A percentile compares a stretch with the other conserved stretches of the same genome.
phyloP scores from a whole-genome alignment of 169 alveolate genomes.

The Toxoplasma gondii region DNA sequence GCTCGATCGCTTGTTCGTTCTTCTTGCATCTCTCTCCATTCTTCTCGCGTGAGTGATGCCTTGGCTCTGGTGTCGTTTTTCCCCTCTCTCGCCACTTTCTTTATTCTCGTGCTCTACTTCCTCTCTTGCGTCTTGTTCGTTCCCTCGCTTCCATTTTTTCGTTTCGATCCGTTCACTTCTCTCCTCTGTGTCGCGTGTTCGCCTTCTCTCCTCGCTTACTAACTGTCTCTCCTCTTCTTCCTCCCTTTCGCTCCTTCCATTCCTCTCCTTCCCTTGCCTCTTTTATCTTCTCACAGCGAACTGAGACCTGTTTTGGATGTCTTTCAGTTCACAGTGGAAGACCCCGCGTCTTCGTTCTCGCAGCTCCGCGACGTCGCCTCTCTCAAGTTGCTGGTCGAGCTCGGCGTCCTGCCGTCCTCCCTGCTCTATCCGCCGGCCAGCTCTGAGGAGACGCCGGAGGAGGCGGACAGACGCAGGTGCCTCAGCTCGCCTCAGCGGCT shows the following conservation, averaged over 20 bases:
- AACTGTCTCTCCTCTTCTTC: neutral
- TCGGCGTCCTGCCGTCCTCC: neutral
- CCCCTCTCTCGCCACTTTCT: no score
- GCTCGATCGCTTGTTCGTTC: no score
- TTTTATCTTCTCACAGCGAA: neutral
- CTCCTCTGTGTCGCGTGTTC: neutral
- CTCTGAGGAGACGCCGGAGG: neutral
- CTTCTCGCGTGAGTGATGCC: no score
- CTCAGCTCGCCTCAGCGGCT: neutral
- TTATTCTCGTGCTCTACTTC: no score
- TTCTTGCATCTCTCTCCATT: no score
- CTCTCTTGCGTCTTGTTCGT: no score
- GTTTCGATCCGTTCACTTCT: neutral
- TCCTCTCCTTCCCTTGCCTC: neutral
- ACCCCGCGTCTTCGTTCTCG: slow-evolving; percentile 44
- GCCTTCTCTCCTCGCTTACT: neutral
- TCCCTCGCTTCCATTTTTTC: neutral
- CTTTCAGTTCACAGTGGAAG: slow-evolving; percentile 48
- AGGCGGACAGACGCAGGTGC: neutral
- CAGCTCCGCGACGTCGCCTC: slow-evolving; percentile 47
- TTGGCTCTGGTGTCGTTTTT: no score
- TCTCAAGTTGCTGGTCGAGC: slow-evolving; percentile 34
- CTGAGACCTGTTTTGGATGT: neutral
- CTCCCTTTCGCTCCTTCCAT: neutral
- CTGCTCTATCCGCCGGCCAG: slow-evolving; percentile 24